A percentile compares a stretch with the other conserved stretches of the same genome.
Evolutionary conservation across 768 basidiomycete species (phyloP).

Genomic region (Lactarius hengduanensis): DNA sequence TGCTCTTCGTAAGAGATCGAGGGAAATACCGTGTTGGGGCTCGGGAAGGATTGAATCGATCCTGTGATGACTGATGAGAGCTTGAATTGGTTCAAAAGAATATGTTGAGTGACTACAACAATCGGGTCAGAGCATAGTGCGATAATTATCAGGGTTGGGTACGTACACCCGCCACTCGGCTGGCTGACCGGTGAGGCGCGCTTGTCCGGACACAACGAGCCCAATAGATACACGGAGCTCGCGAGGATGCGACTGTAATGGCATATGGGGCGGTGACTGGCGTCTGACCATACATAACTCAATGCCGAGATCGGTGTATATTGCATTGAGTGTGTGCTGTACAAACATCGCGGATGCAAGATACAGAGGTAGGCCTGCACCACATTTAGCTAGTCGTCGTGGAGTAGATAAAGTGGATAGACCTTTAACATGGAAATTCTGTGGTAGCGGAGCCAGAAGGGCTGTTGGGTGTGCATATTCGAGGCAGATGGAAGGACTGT

Average conservation of each 20-base stretch:
- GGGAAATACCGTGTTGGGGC: conserved; percentile 63
- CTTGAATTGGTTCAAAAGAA: conserved; percentile 63
- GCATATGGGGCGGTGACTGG: conserved; percentile 29
- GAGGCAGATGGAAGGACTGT: conserved; percentile 61
- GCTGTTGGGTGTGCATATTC: conserved; percentile 66
- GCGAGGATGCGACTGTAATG: conserved; percentile 22
- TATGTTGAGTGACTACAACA: conserved; percentile 64
- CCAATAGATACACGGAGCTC: conserved; percentile 48
- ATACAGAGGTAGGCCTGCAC: conserved; percentile 66
- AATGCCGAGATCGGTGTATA: conserved; percentile 66
- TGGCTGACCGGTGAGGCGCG: conserved; percentile 58
- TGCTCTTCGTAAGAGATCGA: conserved; percentile 52
- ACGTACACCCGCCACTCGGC: conserved; percentile 78
- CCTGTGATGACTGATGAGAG: conserved; percentile 60
- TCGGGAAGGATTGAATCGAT: conserved; percentile 78
- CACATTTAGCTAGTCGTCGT: not conserved
- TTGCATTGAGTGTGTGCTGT: conserved; percentile 70
- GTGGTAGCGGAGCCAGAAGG: conserved; percentile 68
- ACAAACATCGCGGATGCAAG: conserved; percentile 67
- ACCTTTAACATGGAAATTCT: conserved; percentile 72
- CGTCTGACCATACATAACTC: conserved; percentile 48
- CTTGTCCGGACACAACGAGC: conserved; percentile 54
- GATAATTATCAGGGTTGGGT: conserved; percentile 10
- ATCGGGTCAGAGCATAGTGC: not conserved
- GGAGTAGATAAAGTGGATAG: conserved; percentile 21